phyloP scores from a whole-genome alignment of 805 yeast species.

The Candida endomychidarum region DNA sequence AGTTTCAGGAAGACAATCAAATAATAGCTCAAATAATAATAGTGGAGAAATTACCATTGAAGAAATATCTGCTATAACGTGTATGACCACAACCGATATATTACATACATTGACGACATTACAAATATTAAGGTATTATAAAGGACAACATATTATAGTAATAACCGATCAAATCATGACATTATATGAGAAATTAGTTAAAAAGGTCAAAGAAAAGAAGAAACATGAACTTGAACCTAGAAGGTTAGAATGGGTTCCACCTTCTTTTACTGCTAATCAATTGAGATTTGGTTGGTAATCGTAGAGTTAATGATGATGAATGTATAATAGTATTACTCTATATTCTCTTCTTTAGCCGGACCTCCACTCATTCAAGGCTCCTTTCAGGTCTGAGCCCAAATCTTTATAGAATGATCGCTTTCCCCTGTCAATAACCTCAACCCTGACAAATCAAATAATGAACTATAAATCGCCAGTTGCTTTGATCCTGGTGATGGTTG shows the following conservation, averaged over 20 bases:
- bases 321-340: conserved; percentile 4
- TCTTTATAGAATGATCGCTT: conserved; percentile 81
- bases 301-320: conserved; percentile 11
- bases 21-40: conserved; percentile 4
- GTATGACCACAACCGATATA: conserved; percentile 96
- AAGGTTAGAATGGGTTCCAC: conserved; percentile 88
- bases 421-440: conserved; percentile 81
- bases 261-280: conserved; percentile 93
- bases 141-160: conserved; percentile 90
- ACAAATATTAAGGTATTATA: conserved; percentile 86
- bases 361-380: too few species aligned
- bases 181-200: conserved; percentile 63
- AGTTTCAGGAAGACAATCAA: conserved; percentile 14
- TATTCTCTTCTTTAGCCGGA: too few species aligned
- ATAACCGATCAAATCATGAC: conserved; percentile 79
- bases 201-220: conserved; percentile 59
- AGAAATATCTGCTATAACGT: conserved; percentile 78
- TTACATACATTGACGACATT: conserved; percentile 89
- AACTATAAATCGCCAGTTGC: conserved; percentile 66
- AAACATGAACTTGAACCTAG: conserved; percentile 73
- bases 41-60: conserved; percentile 73
- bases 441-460: conserved; percentile 79
- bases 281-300: conserved; percentile 92
- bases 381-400: conserved; percentile 67
- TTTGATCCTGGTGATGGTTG: conserved; percentile 65